Conservation (phyloP, 2,329 filamentous ascomycete species). For the Aspergillus uvarum region DNA sequence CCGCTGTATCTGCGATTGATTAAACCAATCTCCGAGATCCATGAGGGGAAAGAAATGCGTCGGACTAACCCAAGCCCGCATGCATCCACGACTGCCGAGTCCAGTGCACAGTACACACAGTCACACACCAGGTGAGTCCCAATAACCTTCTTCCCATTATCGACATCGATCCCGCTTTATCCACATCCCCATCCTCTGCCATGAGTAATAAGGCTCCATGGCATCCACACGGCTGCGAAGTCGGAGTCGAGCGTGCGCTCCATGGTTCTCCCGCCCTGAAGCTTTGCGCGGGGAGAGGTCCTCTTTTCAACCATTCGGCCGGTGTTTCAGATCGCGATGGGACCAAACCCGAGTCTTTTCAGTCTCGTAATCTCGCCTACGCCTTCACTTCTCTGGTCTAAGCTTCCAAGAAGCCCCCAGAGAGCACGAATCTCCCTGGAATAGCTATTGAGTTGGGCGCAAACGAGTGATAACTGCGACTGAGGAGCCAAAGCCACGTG, state of each 20-base stretch:
- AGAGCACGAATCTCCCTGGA: not conserved
- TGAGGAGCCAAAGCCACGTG: not conserved
- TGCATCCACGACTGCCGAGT: not conserved
- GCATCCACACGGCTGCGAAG: not conserved
- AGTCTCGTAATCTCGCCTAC: not conserved
- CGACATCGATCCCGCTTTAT: not conserved
- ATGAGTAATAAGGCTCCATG: not conserved
- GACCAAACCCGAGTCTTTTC: not conserved
- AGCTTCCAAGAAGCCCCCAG: not conserved
- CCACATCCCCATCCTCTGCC: not conserved
- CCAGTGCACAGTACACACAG: no score
- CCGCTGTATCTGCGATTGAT: conserved; percentile 3
- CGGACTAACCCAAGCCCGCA: conserved; percentile 2
- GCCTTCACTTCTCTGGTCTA: not conserved
- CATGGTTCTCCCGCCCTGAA: not conserved
- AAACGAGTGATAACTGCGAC: not conserved
- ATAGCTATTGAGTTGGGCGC: not conserved
- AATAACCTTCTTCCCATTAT: conserved; percentile 6
- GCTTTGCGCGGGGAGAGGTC: conserved; percentile 2
- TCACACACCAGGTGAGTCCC: not conserved
- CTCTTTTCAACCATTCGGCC: not conserved
- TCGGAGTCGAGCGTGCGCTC: not conserved
- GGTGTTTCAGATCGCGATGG: conserved; percentile 3
- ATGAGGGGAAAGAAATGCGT: not conserved
- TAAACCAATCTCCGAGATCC: conserved; percentile 8